A percentile compares a stretch with the other conserved stretches of the same genome.
Conservation (phyloP, 371 early-diverging fungal genomes). For the Apophysomyces sp. region DNA sequence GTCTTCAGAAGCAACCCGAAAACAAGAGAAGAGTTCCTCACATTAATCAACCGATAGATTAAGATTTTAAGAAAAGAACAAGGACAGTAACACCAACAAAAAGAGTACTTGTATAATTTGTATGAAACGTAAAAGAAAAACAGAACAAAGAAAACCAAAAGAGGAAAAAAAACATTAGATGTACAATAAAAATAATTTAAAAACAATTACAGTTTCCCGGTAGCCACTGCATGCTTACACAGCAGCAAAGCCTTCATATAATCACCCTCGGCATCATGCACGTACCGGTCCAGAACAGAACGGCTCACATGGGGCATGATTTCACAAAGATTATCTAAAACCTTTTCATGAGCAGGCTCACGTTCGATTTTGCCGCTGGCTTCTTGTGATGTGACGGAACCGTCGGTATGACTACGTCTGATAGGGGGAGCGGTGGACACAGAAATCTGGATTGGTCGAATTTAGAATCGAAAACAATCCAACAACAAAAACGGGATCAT, state of each 20-base stretch:
- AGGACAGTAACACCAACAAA: not conserved
- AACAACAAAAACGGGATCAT: not conserved
- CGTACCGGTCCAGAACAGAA: conserved; percentile 14
- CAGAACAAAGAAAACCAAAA: conserved; percentile 3
- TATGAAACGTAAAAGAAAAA: not conserved
- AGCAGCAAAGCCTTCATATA: conserved; percentile 33
- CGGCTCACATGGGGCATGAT: conserved; percentile 34
- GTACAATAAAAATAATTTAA: conserved; percentile 4
- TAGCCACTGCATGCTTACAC: conserved; percentile 26
- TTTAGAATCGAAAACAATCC: not conserved
- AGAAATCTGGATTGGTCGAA: not conserved
- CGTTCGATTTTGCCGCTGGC: not conserved
- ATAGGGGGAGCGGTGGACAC: not conserved
- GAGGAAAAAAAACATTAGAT: not conserved
- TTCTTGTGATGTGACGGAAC: not conserved
- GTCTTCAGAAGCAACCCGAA: conserved; percentile 88
- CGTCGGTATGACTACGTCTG: not conserved
- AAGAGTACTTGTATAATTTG: conserved; percentile 5
- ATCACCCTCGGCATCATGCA: conserved; percentile 32
- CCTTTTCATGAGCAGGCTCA: conserved; percentile 11
- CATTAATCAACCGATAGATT: conserved; percentile 56
- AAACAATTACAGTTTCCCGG: conserved; percentile 25
- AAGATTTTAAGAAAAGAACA: conserved; percentile 3
- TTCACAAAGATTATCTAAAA: conserved; percentile 30
- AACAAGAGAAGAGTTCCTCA: conserved; percentile 96